These are phyloP conservation scores for Plasmodium vinckei DNA, from an alignment of 169 alveolate species.

Conservation along the genomic window DNA sequence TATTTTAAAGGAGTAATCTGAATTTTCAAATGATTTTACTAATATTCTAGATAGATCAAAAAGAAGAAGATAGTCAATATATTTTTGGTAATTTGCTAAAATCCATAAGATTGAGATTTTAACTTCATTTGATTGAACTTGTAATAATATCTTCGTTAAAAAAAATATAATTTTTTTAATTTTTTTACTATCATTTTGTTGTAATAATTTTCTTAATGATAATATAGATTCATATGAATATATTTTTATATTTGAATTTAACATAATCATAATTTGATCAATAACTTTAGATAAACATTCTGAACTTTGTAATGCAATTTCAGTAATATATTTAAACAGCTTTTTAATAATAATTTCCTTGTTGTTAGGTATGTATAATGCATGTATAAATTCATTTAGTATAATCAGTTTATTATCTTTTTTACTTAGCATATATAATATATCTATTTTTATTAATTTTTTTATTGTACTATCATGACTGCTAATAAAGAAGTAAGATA, in stretches of 20 bases:
- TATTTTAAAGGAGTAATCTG: constrained; percentile 6
- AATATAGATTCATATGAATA: constrained; percentile 44
- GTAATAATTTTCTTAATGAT: constrained; percentile 25
- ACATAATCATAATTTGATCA: constrained; percentile 19
- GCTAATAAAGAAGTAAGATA: constrained; percentile 32
- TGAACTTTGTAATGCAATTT: constrained; percentile 22
- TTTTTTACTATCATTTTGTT: constrained; percentile 13
- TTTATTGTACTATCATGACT: constrained; percentile 10
- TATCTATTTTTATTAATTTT: constrained; percentile 26
- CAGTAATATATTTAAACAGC: constrained; percentile 14
- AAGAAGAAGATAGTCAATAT: constrained; percentile 16
- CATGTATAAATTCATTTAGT: constrained; percentile 26
- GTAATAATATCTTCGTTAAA: constrained; percentile 19
- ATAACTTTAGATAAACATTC: constrained; percentile 20
- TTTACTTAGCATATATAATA: constrained; percentile 10
- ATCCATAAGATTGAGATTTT: constrained; percentile 46
- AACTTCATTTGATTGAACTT: constrained; percentile 12
- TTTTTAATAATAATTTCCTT: constrained; percentile 26
- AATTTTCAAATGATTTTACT: constrained; percentile 8
- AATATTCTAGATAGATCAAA: constrained; percentile 28
- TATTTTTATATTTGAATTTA: constrained; percentile 14
- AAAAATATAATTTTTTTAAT: constrained; percentile 15
- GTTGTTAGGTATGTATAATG: constrained; percentile 25
- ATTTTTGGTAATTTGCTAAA: constrained; percentile 36
- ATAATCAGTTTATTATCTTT: constrained; percentile 5